Percentiles rank a stretch among this genome's conserved stretches.
phyloP scores from a whole-genome alignment of 371 early-diverging fungal genomes.

The Entomophthora muscae region DNA sequence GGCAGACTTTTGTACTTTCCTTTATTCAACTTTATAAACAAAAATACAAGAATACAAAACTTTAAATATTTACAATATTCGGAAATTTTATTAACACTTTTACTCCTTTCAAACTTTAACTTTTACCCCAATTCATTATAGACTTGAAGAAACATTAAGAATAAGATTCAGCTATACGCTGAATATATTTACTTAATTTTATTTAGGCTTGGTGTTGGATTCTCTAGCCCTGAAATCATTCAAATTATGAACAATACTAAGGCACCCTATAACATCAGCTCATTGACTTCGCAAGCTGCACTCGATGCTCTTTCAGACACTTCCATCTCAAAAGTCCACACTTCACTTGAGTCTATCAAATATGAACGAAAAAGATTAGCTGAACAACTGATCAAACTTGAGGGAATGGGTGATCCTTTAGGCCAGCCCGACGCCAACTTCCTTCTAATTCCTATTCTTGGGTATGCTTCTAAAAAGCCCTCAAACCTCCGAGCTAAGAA shows the following conservation, averaged over 20 bases:
- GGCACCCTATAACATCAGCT: constrained; percentile 93
- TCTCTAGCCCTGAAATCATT: constrained; percentile 59
- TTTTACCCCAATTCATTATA: no score
- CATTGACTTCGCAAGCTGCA: constrained; percentile 64
- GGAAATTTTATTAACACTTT: no score
- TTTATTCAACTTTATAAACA: no score
- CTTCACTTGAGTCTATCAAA: background rate
- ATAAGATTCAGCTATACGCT: no score
- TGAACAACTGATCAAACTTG: constrained; percentile 15
- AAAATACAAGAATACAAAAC: no score
- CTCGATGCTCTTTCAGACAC: constrained; percentile 15
- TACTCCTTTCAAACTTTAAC: no score
- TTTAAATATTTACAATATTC: no score
- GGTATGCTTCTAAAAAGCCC: constrained; percentile 31
- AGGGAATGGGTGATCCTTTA: constrained; percentile 43
- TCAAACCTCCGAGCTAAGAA: constrained; percentile 48
- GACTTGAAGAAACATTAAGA: no score
- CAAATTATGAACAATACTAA: constrained; percentile 84
- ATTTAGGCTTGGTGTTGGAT: constrained; percentile 65
- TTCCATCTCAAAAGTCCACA: background rate
- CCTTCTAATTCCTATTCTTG: constrained; percentile 62
- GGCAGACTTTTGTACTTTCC: no score
- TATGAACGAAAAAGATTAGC: background rate
- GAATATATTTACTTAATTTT: background rate
- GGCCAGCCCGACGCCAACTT: constrained; percentile 91